phyloP scores from a whole-genome alignment of 73 alveolate genomes.

The Paramecium caudatum region DNA sequence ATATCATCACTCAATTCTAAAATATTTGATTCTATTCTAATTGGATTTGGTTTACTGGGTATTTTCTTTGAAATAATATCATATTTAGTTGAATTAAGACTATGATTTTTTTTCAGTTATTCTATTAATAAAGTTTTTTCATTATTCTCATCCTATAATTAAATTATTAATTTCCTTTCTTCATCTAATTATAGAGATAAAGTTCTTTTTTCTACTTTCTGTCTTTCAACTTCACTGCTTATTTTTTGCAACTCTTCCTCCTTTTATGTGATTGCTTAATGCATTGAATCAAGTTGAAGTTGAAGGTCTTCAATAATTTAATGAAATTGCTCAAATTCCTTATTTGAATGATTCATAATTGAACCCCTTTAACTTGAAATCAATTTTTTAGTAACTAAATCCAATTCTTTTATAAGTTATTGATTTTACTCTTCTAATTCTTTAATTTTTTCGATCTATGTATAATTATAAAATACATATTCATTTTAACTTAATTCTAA shows the following conservation, averaged over 20 bases:
- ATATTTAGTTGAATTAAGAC: constrained; percentile 21
- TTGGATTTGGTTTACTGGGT: not conserved
- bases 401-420: constrained; percentile 20
- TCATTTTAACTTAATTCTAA: constrained; percentile 17
- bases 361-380: constrained; percentile 7
- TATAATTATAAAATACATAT: not conserved
- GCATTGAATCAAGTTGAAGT: not conserved
- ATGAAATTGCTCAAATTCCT: not conserved
- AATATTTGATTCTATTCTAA: not conserved
- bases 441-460: constrained; percentile 25
- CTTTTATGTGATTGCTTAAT: not conserved
- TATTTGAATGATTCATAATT: not conserved
- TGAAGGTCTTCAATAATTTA: not conserved
- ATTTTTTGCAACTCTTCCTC: not conserved
- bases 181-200: not conserved
- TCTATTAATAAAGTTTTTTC: not conserved
- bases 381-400: constrained; percentile 12
- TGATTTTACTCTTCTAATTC: constrained; percentile 15
- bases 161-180: not conserved
- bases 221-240: not conserved
- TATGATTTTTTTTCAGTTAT: constrained; percentile 7
- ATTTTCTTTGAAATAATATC: constrained; percentile 8
- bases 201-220: not conserved
- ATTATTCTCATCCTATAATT: not conserved
- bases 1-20: constrained; percentile 39